Conservation (phyloP, 495 filamentous ascomycete genomes). For the Penicillium soppii region DNA sequence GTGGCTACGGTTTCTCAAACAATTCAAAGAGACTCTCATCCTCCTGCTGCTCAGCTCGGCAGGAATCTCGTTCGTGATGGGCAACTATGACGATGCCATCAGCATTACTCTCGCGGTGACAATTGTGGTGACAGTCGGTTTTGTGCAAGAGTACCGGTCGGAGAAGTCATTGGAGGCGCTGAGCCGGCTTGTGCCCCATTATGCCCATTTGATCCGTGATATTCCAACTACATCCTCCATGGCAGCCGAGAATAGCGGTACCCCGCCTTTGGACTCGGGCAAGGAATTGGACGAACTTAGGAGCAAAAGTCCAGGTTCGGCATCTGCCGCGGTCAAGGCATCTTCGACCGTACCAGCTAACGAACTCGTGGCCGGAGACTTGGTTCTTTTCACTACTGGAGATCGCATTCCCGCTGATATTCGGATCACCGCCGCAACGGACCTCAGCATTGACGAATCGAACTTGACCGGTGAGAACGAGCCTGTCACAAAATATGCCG, state of each 20-base stretch:
- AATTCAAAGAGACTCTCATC: conserved; percentile 91
- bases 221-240: conserved; percentile 20
- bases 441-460: conserved; percentile 92
- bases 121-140: conserved; percentile 94
- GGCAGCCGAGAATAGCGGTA: conserved; percentile 20
- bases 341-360: conserved; percentile 81
- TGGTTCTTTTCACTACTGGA: conserved; percentile 90
- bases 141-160: conserved; percentile 95
- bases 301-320: conserved; percentile 37
- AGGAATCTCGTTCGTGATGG: conserved; percentile 84
- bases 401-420: conserved; percentile 97
- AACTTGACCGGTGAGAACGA: conserved; percentile 98
- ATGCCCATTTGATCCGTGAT: conserved; percentile 83
- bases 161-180: conserved; percentile 97
- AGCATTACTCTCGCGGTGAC: conserved; percentile 94
- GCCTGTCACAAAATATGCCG: conserved; percentile 73
- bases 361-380: conserved; percentile 86
- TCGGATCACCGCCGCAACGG: conserved; percentile 82
- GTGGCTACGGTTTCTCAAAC: conserved; percentile 92
- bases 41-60: conserved; percentile 91
- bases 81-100: conserved; percentile 92
- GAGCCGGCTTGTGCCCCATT: conserved; percentile 89
- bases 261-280: conserved; percentile 30
- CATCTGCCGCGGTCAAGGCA: conserved; percentile 62
- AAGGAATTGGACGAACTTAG: conserved; percentile 46